phyloP scores from a whole-genome alignment of 805 yeast genomes.

The Metschnikowia continentalis region DNA sequence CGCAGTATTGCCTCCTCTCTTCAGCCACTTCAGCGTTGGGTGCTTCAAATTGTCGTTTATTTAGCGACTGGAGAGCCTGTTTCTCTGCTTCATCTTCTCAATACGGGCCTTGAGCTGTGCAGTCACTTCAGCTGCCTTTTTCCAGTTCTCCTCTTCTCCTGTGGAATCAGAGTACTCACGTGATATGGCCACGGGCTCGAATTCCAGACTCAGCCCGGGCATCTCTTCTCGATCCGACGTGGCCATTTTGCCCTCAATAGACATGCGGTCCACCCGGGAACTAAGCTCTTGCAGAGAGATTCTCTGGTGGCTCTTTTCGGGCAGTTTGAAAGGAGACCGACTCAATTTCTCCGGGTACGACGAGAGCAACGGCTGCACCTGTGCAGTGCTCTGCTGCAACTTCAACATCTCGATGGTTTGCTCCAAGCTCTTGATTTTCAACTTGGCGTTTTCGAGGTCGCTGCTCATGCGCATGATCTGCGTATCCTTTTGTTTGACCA shows the following conservation, averaged over 20 bases:
- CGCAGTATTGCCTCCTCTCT: not conserved
- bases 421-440: slow-evolving; percentile 52
- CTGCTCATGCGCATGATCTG: slow-evolving; percentile 57
- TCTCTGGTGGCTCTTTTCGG: slow-evolving; percentile 13
- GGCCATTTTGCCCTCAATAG: slow-evolving; percentile 26
- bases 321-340: slow-evolving; percentile 15
- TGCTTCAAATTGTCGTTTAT: no score
- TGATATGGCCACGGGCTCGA: not conserved
- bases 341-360: not conserved
- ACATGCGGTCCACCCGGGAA: slow-evolving; percentile 37
- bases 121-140: slow-evolving; percentile 85
- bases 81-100: slow-evolving; percentile 78
- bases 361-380: slow-evolving; percentile 6
- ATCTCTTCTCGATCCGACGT: not conserved
- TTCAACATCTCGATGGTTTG: slow-evolving; percentile 34
- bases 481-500: slow-evolving; percentile 63
- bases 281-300: slow-evolving; percentile 35
- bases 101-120: slow-evolving; percentile 80
- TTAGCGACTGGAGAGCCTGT: slow-evolving; percentile 15
- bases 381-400: slow-evolving; percentile 21
- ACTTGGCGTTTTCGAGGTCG: slow-evolving; percentile 57
- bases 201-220: not conserved
- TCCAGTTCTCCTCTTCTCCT: slow-evolving; percentile 68
- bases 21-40: no score
- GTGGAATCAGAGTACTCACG: not conserved